Percentiles rank a stretch among this genome's conserved stretches.
Evolutionary conservation across 1,284 basidiomycete species (phyloP).

Genomic region (Puccinia brachypodii): DNA sequence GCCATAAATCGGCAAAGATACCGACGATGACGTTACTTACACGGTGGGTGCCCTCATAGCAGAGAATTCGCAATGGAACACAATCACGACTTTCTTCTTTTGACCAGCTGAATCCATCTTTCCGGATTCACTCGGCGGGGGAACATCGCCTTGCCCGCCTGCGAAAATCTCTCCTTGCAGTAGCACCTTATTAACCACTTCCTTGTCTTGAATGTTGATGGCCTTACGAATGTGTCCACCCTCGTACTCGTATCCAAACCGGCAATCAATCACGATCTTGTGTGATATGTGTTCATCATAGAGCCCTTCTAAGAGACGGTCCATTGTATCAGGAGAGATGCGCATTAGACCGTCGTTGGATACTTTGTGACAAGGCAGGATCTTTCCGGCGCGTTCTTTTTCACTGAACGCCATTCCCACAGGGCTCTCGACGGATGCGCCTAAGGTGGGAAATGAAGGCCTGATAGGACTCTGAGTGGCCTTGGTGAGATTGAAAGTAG

Average conservation of each 20-base stretch:
- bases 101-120: constrained; percentile 62
- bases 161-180: constrained; percentile 52
- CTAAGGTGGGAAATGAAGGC: neutral
- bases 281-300: constrained; percentile 67
- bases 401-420: constrained; percentile 66
- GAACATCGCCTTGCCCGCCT: constrained; percentile 61
- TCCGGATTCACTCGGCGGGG: constrained; percentile 76
- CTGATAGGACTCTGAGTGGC: constrained; percentile 2
- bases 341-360: constrained; percentile 93
- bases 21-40: constrained; percentile 62
- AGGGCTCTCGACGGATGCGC: constrained; percentile 29
- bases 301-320: constrained; percentile 71
- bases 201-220: constrained; percentile 81
- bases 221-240: constrained; percentile 92
- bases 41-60: constrained; percentile 92
- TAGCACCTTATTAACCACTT: constrained; percentile 73
- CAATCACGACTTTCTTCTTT: constrained; percentile 72
- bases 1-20: neutral
- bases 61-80: constrained; percentile 99
- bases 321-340: constrained; percentile 69
- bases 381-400: constrained; percentile 86
- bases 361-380: constrained; percentile 88
- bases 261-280: constrained; percentile 87
- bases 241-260: constrained; percentile 93
- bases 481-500: neutral